A percentile compares a stretch with the other conserved stretches of the same genome.
These are phyloP conservation scores for Discostella pseudostelligera DNA, from an alignment of 108 stramenopile genomes.

Conservation along the genomic window DNA sequence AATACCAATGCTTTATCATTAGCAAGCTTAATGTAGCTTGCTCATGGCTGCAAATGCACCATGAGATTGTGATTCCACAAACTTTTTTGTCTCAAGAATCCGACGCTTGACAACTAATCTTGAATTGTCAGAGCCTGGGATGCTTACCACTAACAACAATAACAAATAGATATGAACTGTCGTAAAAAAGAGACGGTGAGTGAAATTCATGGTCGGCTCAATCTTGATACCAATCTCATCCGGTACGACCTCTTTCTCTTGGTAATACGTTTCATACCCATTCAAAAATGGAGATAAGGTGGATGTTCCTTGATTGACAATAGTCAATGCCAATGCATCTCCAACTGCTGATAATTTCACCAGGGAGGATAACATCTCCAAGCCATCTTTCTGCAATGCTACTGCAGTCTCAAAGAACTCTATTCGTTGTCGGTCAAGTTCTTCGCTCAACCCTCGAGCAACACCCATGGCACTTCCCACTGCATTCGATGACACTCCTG, in stretches of 20 bases:
- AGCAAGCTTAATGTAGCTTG: not conserved
- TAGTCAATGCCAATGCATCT: constrained; percentile 15
- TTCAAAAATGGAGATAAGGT: constrained; percentile 11
- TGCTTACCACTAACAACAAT: constrained; percentile 73
- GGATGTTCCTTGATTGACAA: constrained; percentile 16
- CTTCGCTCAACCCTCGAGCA: constrained; percentile 30
- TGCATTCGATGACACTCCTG: constrained; percentile 27
- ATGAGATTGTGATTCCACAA: constrained; percentile 7
- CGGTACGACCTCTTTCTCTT: constrained; percentile 33
- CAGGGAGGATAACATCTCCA: constrained; percentile 30
- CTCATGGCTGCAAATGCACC: not conserved
- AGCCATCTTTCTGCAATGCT: constrained; percentile 29
- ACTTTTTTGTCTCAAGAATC: constrained; percentile 16
- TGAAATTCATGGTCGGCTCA: constrained; percentile 63
- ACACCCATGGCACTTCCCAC: constrained; percentile 25
- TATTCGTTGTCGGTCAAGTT: constrained; percentile 35
- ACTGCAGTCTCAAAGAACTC: constrained; percentile 36
- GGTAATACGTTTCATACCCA: constrained; percentile 19
- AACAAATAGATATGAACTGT: constrained; percentile 80
- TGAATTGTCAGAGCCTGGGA: constrained; percentile 61
- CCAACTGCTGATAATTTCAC: constrained; percentile 33
- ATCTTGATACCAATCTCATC: constrained; percentile 78
- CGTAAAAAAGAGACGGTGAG: constrained; percentile 60
- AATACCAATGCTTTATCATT: no score
- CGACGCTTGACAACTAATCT: constrained; percentile 52